A percentile compares a stretch with the other conserved stretches of the same genome.
phyloP scores from a whole-genome alignment of 495 filamentous ascomycete species.

The Trichocladium antarcticum region DNA sequence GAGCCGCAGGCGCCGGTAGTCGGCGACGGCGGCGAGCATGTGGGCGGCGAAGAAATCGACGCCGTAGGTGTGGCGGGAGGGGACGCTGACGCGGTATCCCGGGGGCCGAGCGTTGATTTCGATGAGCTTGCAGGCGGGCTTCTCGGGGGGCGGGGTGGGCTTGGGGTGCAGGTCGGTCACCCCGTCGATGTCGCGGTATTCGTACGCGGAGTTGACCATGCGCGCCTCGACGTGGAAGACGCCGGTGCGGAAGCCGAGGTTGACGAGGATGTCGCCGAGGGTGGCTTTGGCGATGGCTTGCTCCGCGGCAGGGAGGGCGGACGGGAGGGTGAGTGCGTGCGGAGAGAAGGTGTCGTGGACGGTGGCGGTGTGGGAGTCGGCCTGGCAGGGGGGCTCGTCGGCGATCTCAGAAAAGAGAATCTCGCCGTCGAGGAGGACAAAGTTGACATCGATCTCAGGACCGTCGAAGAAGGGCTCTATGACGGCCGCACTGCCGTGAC shows the following conservation, averaged over 20 bases:
- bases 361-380: slow-evolving; percentile 23
- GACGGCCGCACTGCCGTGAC: slow-evolving; percentile 22
- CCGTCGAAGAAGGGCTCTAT: slow-evolving; percentile 30
- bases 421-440: slow-evolving; percentile 40
- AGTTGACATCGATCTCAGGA: slow-evolving; percentile 45
- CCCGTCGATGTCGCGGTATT: slow-evolving; percentile 10
- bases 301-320: slow-evolving; percentile 28
- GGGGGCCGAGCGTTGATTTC: slow-evolving; percentile 35
- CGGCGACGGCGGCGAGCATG: slow-evolving; percentile 26
- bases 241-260: slow-evolving; percentile 27
- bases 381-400: slow-evolving; percentile 42
- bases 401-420: slow-evolving; percentile 41
- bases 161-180: slow-evolving; percentile 11
- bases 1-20: slow-evolving; percentile 18
- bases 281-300: slow-evolving; percentile 20
- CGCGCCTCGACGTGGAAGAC: slow-evolving; percentile 25
- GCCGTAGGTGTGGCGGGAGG: slow-evolving; percentile 28
- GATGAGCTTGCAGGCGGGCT: slow-evolving; percentile 21
- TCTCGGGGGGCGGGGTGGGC: neutral
- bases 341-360: slow-evolving; percentile 26
- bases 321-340: slow-evolving; percentile 33
- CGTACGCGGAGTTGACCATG: slow-evolving; percentile 25
- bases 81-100: slow-evolving; percentile 22
- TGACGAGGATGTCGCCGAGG: slow-evolving; percentile 24
- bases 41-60: slow-evolving; percentile 31